These are phyloP conservation scores for Leccinum imitatum DNA, from an alignment of 768 basidiomycete genomes.

Conservation along the genomic window DNA sequence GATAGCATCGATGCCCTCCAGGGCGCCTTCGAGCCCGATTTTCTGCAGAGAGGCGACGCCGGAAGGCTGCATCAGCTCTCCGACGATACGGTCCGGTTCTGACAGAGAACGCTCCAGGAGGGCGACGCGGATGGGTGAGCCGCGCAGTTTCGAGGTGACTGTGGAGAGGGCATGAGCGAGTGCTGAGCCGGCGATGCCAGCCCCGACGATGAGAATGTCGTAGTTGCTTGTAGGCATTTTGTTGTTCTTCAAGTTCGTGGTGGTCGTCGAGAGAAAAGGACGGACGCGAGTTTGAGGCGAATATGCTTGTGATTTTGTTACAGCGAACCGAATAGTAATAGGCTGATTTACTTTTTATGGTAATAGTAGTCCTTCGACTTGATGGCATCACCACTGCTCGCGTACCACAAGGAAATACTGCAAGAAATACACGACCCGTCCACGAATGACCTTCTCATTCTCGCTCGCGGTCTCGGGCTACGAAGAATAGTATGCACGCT, in stretches of 20 bases:
- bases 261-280: background rate
- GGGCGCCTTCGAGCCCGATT: constrained; percentile 72
- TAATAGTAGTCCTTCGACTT: background rate
- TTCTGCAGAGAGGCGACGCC: constrained; percentile 73
- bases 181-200: constrained; percentile 85
- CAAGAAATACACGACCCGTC: constrained; percentile 72
- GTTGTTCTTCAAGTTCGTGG: background rate
- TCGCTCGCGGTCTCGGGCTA: constrained; percentile 90
- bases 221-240: constrained; percentile 38
- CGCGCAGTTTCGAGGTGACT: constrained; percentile 39
- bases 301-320: too few relatives aligned
- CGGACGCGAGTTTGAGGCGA: too few relatives aligned
- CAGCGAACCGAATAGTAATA: background rate
- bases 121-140: constrained; percentile 68
- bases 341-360: background rate
- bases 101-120: constrained; percentile 89
- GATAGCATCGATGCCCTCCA: constrained; percentile 89
- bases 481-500: constrained; percentile 81
- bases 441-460: constrained; percentile 68
- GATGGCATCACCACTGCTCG: constrained; percentile 41
- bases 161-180: constrained; percentile 84
- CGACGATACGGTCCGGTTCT: constrained; percentile 95
- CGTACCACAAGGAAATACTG: constrained; percentile 68
- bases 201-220: constrained; percentile 88
- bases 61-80: constrained; percentile 93